Evolutionary conservation across 2,329 filamentous ascomycete genomes (phyloP).

Genomic region (Fusarium marasasianum): DNA sequence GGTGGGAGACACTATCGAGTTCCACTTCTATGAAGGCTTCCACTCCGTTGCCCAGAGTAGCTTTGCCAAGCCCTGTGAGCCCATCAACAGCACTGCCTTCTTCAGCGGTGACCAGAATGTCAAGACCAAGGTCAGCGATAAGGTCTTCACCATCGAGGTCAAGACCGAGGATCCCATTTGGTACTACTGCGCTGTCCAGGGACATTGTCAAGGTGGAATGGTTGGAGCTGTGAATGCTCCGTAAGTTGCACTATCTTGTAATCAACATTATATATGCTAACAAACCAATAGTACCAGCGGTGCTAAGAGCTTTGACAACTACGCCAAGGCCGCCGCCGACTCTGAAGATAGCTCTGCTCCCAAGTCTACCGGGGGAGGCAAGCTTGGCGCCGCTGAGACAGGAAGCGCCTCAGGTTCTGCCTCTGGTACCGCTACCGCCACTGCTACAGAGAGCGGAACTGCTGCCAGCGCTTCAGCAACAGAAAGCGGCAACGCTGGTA

Average conservation of each 20-base stretch:
- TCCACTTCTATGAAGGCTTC: slow-evolving; percentile 58
- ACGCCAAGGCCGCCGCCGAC: slow-evolving; percentile 21
- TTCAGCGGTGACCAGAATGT: slow-evolving; percentile 44
- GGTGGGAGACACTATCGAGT: slow-evolving; percentile 58
- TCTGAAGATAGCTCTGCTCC: slow-evolving; percentile 31
- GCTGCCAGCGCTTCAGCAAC: slow-evolving; percentile 8
- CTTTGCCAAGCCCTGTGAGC: slow-evolving; percentile 67
- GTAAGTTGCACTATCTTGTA: slow-evolving; percentile 23
- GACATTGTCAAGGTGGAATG: slow-evolving; percentile 70
- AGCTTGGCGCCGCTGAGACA: slow-evolving; percentile 25
- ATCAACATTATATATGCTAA: neutral
- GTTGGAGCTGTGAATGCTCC: slow-evolving; percentile 56
- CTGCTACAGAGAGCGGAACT: slow-evolving; percentile 18
- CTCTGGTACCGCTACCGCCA: slow-evolving; percentile 17
- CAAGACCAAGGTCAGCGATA: slow-evolving; percentile 14
- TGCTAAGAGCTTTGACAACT: slow-evolving; percentile 22
- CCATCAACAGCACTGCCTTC: slow-evolving; percentile 61
- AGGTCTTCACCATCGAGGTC: slow-evolving; percentile 35
- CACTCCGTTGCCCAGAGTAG: slow-evolving; percentile 70
- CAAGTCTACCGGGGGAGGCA: slow-evolving; percentile 32
- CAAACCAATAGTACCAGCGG: slow-evolving; percentile 22
- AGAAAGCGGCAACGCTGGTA: slow-evolving; percentile 29
- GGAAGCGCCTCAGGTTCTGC: slow-evolving; percentile 15
- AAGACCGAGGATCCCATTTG: slow-evolving; percentile 65
- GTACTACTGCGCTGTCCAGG: slow-evolving; percentile 69